phyloP scores from a whole-genome alignment of 176 grass and related monocot species.

The Eleusine indica region DNA sequence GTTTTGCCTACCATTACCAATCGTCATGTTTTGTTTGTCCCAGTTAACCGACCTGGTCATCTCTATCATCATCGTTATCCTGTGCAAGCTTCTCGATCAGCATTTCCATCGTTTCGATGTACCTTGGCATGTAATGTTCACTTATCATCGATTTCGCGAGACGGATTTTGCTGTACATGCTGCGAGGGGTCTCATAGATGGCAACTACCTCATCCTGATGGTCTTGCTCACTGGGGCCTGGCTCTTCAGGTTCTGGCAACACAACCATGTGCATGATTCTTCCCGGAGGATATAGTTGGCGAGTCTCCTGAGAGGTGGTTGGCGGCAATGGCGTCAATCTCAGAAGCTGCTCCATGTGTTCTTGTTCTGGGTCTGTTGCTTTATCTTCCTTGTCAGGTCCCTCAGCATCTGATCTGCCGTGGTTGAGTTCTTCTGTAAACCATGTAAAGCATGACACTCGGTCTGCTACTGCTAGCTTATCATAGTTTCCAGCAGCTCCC shows the following conservation, averaged over 20 bases:
- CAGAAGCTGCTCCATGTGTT: slow-evolving; percentile 24
- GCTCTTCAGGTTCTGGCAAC: slow-evolving; percentile 31
- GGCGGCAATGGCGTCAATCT: not conserved
- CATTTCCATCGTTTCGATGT: slow-evolving; percentile 68
- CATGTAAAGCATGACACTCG: not conserved
- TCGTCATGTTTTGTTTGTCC: not conserved
- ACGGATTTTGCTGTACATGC: slow-evolving; percentile 64
- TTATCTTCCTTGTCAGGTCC: slow-evolving; percentile 26
- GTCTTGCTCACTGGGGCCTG: not conserved
- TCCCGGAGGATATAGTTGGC: slow-evolving; percentile 75
- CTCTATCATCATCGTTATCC: not conserved
- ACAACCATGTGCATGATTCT: slow-evolving; percentile 85
- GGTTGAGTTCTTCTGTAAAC: not conserved
- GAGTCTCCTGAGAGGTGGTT: not conserved
- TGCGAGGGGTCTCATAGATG: slow-evolving; percentile 65
- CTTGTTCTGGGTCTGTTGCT: slow-evolving; percentile 16
- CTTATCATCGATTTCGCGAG: slow-evolving; percentile 53
- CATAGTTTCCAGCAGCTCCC: not conserved
- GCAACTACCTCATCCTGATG: slow-evolving; percentile 23
- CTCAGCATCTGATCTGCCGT: slow-evolving; percentile 2
- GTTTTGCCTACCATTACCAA: not conserved
- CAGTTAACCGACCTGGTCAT: not conserved
- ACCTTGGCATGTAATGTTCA: slow-evolving; percentile 81
- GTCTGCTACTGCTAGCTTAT: slow-evolving; percentile 1
- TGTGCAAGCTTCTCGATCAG: slow-evolving; percentile 58